Evolutionary conservation across 495 filamentous ascomycete species (phyloP), one percentile per base, ranked within the genome.

Genomic region (Neurospora africana): DNA sequence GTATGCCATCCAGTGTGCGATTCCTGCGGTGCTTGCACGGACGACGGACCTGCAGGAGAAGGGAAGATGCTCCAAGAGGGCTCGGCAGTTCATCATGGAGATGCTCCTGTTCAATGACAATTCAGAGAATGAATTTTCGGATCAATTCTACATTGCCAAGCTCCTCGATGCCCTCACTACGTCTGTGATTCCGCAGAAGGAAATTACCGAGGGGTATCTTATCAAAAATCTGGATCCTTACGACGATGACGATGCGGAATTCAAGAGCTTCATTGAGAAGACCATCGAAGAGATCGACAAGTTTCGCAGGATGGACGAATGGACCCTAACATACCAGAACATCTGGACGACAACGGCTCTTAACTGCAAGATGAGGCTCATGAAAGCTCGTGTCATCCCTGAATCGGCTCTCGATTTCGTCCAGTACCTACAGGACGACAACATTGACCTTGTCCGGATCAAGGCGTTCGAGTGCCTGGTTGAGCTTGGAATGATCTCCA

Each of bases 21-120:
- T 99, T 72, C 89, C 92, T 0, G 85, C 86, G 65, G 90, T 93
- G 13, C 89, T 99, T 61, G 89, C 94, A 5, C 87, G 89, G 73
- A 87, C 97, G 17, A 65, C 53, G 53, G 53, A 65, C 27, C 27
- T 65, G 23, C 88, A 92, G 33, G 90, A 95, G 78, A 86, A 87
- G 72, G 93, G 93, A 5, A 91, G 88, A 72, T 94, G 92, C 74
- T 93, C 94, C 0, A 84, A 88, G 75, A 79, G 86, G 30, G 93
- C 90, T 10, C 91, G 93, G 71, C 86, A 84, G 13, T 97, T 97
- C 79, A 84, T 99, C 27, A 87, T 94, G 44, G 93, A 97, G 74
- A 91, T 94, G 81, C 82, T 99, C 35, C 90, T 91, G 67, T 93
- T 93, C 82, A 99, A 98, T 74, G 93, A 98, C 79, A 98, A 99